These are phyloP conservation scores for Kalanchoe fedtschenkoi DNA, from an alignment of 164 flowering plant species.

Conservation along the genomic window DNA sequence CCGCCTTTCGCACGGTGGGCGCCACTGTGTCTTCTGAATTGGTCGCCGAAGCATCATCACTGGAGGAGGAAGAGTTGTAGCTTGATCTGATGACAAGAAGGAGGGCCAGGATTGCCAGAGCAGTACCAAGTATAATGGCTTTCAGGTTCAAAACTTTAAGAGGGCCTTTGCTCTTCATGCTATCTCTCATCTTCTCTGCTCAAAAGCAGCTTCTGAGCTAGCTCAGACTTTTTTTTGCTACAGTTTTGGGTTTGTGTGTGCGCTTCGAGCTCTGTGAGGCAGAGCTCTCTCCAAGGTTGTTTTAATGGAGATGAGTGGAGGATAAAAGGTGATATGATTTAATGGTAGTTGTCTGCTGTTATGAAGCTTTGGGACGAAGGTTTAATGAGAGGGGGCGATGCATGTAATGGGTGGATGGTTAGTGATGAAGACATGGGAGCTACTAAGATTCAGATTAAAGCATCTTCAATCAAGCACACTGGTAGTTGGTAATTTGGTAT, in stretches of 20 bases:
- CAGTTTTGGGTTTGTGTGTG: too few species aligned
- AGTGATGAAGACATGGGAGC: conserved; percentile 33
- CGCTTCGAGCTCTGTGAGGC: too few species aligned
- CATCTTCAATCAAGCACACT: conserved; percentile 7
- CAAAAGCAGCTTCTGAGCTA: background rate
- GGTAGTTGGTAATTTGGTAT: conserved; percentile 11
- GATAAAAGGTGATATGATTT: background rate
- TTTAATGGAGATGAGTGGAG: background rate
- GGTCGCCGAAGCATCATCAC: conserved; percentile 10
- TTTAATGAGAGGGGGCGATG: conserved; percentile 7
- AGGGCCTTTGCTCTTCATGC: conserved; percentile 38
- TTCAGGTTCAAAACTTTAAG: conserved; percentile 22
- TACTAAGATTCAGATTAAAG: conserved; percentile 15
- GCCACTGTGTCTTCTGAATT: conserved; percentile 5
- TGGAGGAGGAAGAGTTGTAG: conserved; percentile 22
- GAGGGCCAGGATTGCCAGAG: conserved; percentile 30
- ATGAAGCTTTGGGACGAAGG: conserved; percentile 33
- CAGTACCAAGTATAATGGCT: conserved; percentile 26
- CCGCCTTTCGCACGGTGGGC: conserved; percentile 1
- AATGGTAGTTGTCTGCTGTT: background rate
- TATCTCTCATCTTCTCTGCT: background rate
- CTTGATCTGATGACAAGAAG: conserved; percentile 36
- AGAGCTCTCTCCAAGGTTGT: background rate
- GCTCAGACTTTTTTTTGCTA: too few species aligned
- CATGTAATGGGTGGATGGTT: conserved; percentile 4